phyloP scores from a whole-genome alignment of 2,329 filamentous ascomycete species.

The Exutisphaerella laricina region DNA sequence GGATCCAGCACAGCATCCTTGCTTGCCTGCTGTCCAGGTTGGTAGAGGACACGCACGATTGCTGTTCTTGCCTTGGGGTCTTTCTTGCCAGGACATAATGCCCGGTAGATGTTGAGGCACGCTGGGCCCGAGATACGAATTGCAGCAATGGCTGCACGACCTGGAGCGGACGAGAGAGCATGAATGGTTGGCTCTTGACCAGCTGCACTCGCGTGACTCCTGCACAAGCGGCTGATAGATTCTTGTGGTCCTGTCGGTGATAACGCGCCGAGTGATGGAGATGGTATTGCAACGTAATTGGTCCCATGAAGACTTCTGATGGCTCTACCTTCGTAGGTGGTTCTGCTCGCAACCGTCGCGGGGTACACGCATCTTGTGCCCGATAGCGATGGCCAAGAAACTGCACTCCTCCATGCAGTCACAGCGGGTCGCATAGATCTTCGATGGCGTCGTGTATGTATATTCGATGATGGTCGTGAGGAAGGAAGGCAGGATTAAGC shows the following conservation, averaged over 20 bases:
- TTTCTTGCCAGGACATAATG: slow-evolving; percentile 52
- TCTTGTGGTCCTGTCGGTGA: no score
- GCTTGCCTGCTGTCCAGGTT: slow-evolving; percentile 43
- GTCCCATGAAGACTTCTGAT: no score
- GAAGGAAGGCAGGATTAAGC: no score
- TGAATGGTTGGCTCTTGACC: slow-evolving; percentile 63
- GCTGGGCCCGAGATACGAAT: slow-evolving; percentile 78
- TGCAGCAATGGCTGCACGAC: slow-evolving; percentile 83
- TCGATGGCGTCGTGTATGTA: no score
- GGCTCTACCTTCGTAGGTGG: no score
- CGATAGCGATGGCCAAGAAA: background rate
- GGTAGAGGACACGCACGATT: slow-evolving; percentile 66
- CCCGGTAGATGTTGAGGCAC: slow-evolving; percentile 62
- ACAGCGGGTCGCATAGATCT: slow-evolving; percentile 5
- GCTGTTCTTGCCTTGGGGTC: slow-evolving; percentile 60
- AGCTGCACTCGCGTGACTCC: no score
- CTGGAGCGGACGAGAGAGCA: slow-evolving; percentile 79
- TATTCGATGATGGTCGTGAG: no score
- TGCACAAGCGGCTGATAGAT: no score
- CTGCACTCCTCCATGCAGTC: slow-evolving; percentile 1
- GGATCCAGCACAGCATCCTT: slow-evolving; percentile 60
- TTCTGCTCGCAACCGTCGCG: background rate
- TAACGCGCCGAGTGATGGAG: no score
- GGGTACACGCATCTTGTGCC: background rate
- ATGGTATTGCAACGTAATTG: no score